Evolutionary conservation across 371 early-diverging fungal species (phyloP), one percentile per base, ranked within the genome.

Genomic region (Mucor saturninus): DNA sequence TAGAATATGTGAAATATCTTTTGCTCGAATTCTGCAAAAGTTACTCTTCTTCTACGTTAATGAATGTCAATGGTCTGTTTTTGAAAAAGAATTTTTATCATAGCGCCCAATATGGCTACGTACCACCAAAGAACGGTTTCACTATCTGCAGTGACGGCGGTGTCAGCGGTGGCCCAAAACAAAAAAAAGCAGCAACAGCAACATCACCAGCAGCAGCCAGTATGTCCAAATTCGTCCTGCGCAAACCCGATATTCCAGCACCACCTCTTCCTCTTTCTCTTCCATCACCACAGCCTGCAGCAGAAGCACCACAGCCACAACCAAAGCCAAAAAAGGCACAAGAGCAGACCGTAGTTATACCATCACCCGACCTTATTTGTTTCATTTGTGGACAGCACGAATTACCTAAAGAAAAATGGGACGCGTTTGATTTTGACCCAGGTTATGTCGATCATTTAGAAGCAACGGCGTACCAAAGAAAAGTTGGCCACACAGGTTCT

Each of bases 131-230:
- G 15, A 4, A 38, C 8, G 29, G 21, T 7, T 54, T 39, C 14
- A 37, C 15, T 35, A 35, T 53, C 6, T 53, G 37, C 32, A 14
- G 28, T 26, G 50, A 50, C 31, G 21, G 13, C 4, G 50, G 28
- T 3, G 13, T 10, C 30, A 13, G 13, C 4, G 50, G 28, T 3
- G 13, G 4, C 10, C 3, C 31, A 9, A 50, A 50, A 30, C 26
- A 29, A 28, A 48, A 48, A 3, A 74, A 65, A 70, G 49, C 64
- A 69, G 30, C 76, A 76, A 50, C 68, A 77, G 42, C 42, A 42
- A 13, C 11, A 42, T 6, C 2, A 42, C 10, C 42, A 42, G 42
- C 42, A 42, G 42, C 42, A 42, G 11, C 42, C 1, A 8, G 4
- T 4, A 8, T 35, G 35, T 8, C 35, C 4, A 35, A 35, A 35